Conservation (phyloP, 2,329 filamentous ascomycete genomes). For the Nemania abortiva region DNA sequence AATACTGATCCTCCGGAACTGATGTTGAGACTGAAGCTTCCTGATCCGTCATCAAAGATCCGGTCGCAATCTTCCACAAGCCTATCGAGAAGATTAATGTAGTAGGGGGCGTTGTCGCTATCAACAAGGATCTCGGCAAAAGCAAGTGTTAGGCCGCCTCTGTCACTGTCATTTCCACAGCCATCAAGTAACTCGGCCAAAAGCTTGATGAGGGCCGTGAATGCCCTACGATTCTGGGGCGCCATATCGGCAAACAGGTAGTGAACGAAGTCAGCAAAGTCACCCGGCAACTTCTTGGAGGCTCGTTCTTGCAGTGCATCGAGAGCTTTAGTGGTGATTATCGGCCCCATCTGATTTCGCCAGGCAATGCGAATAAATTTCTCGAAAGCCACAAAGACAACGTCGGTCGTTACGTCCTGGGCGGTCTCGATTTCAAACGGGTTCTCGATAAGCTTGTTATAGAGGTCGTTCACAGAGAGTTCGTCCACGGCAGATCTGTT, state of each 20-base stretch:
- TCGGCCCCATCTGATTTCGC: conserved; percentile 87
- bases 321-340: conserved; percentile 79
- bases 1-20: conserved; percentile 61
- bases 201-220: conserved; percentile 85
- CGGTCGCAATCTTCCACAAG: conserved; percentile 90
- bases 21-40: conserved; percentile 51
- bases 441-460: conserved; percentile 87
- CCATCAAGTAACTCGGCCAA: conserved; percentile 89
- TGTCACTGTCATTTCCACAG: conserved; percentile 90
- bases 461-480: conserved; percentile 86
- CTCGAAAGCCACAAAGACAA: conserved; percentile 91
- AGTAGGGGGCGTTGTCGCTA: conserved; percentile 81
- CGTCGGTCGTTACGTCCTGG: conserved; percentile 81
- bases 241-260: conserved; percentile 74
- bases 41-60: conserved; percentile 77
- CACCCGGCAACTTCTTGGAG: conserved; percentile 75
- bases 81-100: conserved; percentile 88
- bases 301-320: conserved; percentile 78
- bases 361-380: conserved; percentile 91
- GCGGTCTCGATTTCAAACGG: conserved; percentile 82
- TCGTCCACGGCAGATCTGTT: conserved; percentile 79
- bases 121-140: conserved; percentile 89
- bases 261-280: conserved; percentile 78
- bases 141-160: conserved; percentile 86
- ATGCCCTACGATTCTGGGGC: conserved; percentile 79